Base-by-base conservation (phyloP, 106 monocot genomes). In the Xerophyta viscosa region DNA sequence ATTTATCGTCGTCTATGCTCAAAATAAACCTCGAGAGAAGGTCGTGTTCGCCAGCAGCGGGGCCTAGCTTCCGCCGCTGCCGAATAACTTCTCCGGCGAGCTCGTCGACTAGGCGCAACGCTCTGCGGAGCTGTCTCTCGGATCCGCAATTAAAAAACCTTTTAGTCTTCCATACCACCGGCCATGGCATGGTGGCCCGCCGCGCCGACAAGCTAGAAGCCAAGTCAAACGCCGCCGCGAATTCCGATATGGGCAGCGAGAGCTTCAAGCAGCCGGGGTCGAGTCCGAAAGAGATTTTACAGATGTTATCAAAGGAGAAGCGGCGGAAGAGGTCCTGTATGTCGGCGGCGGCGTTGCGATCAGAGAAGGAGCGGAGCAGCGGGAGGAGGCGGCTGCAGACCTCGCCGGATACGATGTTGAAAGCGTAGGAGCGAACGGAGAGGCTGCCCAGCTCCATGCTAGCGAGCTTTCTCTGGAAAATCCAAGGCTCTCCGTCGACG, bases 21-120 rank as follows among this genome's bases (percentile, higher is more conserved):
- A 20, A 41, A 70, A 83, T 83, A 72, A 83, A 78, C 2, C 82
- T 48, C 37, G 87, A 87, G 3, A 87, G 62, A 11, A 87, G 74
- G 49, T 87, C 87, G 55, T 71, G 39, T 15, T 39, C 9, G 56
- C 27, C 36, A 2, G 41, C 37, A 12, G 72, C 23, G 41, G 60
- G 49, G 1, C 71, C 84, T 2, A 67, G 51, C 63, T 74, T 71
- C 46, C 71, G 46, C 12, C 75, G 43, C 64, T 62, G 74, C 18
- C 68, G 17, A 19, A 87, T 82, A 1, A 87, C 74, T 22, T 73
- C 77, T 2, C 23, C 45, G 13, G 78, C 71, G 20, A 78, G 64
- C 41, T 11, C 18, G 36, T 84, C 37, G 3, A 84, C 60, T 8
- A 68, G 10, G 24, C 29, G 6, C 14, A 78, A 57, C 0, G 71